Conservation (phyloP, 1,139 yeast species). For the Suhomyces panamericanus region DNA sequence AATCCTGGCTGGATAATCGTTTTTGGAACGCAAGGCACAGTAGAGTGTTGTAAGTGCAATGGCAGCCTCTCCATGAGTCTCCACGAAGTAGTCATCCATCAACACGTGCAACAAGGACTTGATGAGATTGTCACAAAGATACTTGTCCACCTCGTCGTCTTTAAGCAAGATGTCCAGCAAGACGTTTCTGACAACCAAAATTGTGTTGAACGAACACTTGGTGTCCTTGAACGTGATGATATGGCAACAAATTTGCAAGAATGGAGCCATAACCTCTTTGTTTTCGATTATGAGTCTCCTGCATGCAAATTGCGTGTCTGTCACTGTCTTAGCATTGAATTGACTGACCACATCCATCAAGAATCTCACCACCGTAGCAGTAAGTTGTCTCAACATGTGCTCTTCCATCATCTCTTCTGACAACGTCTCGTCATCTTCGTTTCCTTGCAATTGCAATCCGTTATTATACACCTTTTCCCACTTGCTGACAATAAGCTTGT, state of each 20-base stretch:
- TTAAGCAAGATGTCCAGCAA: constrained; percentile 62
- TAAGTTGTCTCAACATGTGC: constrained; percentile 85
- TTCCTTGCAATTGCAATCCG: constrained; percentile 71
- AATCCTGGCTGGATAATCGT: constrained; percentile 54
- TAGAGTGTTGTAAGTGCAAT: constrained; percentile 80
- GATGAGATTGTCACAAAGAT: constrained; percentile 59
- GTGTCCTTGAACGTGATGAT: constrained; percentile 83
- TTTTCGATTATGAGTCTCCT: constrained; percentile 65
- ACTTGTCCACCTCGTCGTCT: constrained; percentile 77
- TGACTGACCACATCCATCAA: constrained; percentile 90
- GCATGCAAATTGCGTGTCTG: constrained; percentile 63
- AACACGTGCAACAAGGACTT: constrained; percentile 55
- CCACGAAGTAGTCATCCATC: constrained; percentile 75
- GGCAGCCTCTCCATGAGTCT: constrained; percentile 89
- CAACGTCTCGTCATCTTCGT: constrained; percentile 76
- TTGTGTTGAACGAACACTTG: constrained; percentile 88
- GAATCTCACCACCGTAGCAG: constrained; percentile 89
- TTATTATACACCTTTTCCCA: constrained; percentile 75
- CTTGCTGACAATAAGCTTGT: constrained; percentile 61
- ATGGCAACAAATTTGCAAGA: constrained; percentile 72
- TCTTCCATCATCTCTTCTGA: constrained; percentile 99
- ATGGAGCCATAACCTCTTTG: constrained; percentile 73
- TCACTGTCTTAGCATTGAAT: constrained; percentile 44
- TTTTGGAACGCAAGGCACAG: constrained; percentile 66
- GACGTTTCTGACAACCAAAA: constrained; percentile 73